Conservation (phyloP, 2,329 filamentous ascomycete genomes). For the Endothia cerciana region DNA sequence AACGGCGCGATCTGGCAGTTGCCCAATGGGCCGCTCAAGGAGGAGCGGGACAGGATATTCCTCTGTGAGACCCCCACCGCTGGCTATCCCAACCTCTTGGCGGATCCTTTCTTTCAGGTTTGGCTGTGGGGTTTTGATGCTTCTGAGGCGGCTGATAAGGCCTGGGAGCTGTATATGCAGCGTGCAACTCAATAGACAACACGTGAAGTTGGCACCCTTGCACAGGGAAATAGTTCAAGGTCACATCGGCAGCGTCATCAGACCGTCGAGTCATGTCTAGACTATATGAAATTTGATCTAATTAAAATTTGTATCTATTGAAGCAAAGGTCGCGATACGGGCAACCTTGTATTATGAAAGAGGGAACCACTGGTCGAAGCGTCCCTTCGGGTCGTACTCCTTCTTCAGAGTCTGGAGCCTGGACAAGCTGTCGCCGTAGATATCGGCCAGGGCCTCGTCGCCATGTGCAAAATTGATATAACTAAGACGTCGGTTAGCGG, state of each 20-base stretch:
- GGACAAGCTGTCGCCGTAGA: slow-evolving; percentile 51
- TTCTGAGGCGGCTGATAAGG: slow-evolving; percentile 25
- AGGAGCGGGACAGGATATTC: slow-evolving; percentile 31
- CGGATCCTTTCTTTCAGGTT: slow-evolving; percentile 33
- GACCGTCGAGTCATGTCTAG: background rate
- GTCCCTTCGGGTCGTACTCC: slow-evolving; percentile 50
- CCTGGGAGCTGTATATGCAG: slow-evolving; percentile 22
- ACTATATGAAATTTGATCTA: background rate
- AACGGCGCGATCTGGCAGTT: slow-evolving; percentile 32
- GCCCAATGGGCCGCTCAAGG: slow-evolving; percentile 31
- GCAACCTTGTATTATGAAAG: background rate
- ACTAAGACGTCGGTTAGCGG: background rate
- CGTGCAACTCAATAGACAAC: slow-evolving; percentile 24
- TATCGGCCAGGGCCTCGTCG: slow-evolving; percentile 44
- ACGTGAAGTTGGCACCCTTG: background rate
- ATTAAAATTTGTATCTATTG: background rate
- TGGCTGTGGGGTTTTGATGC: slow-evolving; percentile 33
- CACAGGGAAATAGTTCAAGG: background rate
- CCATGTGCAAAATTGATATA: slow-evolving; percentile 60
- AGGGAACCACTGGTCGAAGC: slow-evolving; percentile 39
- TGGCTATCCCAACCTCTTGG: slow-evolving; percentile 32
- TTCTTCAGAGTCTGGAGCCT: slow-evolving; percentile 50
- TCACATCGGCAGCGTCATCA: background rate
- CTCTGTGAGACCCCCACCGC: slow-evolving; percentile 29
- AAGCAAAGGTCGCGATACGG: background rate